These are phyloP conservation scores for Quercus robur DNA, from an alignment of 306 rosid species.

Conservation along the genomic window DNA sequence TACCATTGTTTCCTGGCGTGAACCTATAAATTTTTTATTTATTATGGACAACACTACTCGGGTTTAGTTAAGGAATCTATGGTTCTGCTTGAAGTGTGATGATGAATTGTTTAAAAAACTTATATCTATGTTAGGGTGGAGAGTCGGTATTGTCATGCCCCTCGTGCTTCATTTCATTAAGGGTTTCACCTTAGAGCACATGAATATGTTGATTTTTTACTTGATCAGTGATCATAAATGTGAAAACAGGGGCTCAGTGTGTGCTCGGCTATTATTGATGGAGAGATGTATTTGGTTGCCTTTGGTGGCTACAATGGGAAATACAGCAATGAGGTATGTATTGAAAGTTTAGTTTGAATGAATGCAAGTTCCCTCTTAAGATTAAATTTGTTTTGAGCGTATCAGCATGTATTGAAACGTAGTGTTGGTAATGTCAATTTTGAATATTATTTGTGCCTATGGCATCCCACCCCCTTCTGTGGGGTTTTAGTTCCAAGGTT, in stretches of 20 bases:
- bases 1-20: neutral
- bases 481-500: too few relatives aligned
- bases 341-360: neutral
- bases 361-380: neutral
- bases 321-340: slow-evolving; percentile 89
- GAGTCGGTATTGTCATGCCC: neutral
- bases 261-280: slow-evolving; percentile 64
- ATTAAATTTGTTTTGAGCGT: neutral
- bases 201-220: slow-evolving; percentile 18
- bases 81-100: neutral
- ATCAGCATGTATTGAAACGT: neutral
- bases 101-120: neutral
- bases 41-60: neutral
- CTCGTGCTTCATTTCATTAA: neutral
- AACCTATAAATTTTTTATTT: neutral
- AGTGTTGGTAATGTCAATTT: too few relatives aligned
- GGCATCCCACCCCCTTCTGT: too few relatives aligned
- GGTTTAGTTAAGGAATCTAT: neutral
- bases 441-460: too few relatives aligned
- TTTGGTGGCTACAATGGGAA: slow-evolving; percentile 98
- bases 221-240: slow-evolving; percentile 9
- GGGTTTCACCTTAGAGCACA: neutral
- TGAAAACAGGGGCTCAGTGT: slow-evolving; percentile 79
- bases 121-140: neutral
- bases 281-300: slow-evolving; percentile 73